Evolutionary conservation across 176 grass and related monocot genomes (phyloP), one percentile per base, ranked within the genome.

Genomic region (Elaeis guineensis): DNA sequence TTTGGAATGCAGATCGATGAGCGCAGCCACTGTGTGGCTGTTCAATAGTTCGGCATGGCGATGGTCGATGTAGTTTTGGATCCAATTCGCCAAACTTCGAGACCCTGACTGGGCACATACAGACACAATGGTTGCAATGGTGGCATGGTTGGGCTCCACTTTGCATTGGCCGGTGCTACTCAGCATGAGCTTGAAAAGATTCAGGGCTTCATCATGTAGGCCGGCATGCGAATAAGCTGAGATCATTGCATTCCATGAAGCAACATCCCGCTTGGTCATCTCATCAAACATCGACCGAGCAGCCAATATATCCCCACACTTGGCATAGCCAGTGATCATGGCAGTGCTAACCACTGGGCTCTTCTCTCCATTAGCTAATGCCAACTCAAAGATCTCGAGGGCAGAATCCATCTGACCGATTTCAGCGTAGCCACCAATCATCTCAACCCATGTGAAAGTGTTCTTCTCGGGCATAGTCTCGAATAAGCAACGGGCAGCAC

Each of bases 181-280:
- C 25, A 82, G 24, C 79, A 82, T 66, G 64, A 67, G 15, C 55
- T 70, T 76, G 62, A 82, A 76, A 50, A 82, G 61, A 66, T 67
- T 24, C 11, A 82, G 39, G 19, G 73, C 79, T 5, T 76, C 73
- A 17, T 16, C 55, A 23, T 69, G 5, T 25, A 61, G 52, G 11
- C 55, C 61, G 15, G 60, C 29, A 49, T 74, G 54, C 16, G 79
- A 70, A 56, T 71, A 81, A 17, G 73, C 61, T 5, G 66, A 73
- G 44, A 75, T 81, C 79, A 81, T 75, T 17, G 73, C 79, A 55
- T 81, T 81, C 79, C 79, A 81, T 7, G 66, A 54, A 22, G 79
- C 72, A 71, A 65, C 66, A 35, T 81, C 79, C 66, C 54, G 59
- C 49, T 75, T 60, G 54, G 6, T 64, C 72, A 81, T 81, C 4